Percentiles rank a stretch among this genome's conserved stretches.
Conservation (phyloP, 2,329 filamentous ascomycete genomes). For the Colletotrichum sp. region DNA sequence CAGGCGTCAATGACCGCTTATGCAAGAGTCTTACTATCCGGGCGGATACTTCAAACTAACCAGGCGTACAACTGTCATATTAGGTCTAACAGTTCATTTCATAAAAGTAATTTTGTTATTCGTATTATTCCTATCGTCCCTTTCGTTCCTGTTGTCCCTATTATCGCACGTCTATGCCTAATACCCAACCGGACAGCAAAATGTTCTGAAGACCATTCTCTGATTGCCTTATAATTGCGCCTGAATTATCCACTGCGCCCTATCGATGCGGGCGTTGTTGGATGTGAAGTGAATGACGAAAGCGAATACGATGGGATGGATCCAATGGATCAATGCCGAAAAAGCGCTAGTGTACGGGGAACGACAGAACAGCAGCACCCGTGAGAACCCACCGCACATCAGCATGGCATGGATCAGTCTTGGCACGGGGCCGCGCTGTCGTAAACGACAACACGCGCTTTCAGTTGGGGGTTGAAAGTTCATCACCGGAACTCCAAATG, state of each 20-base stretch:
- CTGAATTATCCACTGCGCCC: background rate
- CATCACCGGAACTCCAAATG: background rate
- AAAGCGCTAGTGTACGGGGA: background rate
- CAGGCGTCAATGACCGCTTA: too few relatives aligned
- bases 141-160: too few relatives aligned
- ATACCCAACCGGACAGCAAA: too few relatives aligned
- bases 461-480: background rate
- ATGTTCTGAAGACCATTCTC: background rate
- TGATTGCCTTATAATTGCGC: background rate
- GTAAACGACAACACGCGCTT: background rate
- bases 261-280: background rate
- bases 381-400: background rate
- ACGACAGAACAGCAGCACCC: background rate
- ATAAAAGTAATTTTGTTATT: too few relatives aligned
- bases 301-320: background rate
- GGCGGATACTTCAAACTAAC: too few relatives aligned
- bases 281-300: background rate
- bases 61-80: too few relatives aligned
- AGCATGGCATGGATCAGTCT: fast-evolving
- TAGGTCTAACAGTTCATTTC: too few relatives aligned
- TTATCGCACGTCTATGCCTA: too few relatives aligned
- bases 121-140: too few relatives aligned
- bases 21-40: too few relatives aligned
- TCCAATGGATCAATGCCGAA: background rate
- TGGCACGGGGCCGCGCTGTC: background rate